A percentile compares a stretch with the other conserved stretches of the same genome.
Conservation (phyloP, 2,329 filamentous ascomycete genomes). For the Rutstroemia sp. region DNA sequence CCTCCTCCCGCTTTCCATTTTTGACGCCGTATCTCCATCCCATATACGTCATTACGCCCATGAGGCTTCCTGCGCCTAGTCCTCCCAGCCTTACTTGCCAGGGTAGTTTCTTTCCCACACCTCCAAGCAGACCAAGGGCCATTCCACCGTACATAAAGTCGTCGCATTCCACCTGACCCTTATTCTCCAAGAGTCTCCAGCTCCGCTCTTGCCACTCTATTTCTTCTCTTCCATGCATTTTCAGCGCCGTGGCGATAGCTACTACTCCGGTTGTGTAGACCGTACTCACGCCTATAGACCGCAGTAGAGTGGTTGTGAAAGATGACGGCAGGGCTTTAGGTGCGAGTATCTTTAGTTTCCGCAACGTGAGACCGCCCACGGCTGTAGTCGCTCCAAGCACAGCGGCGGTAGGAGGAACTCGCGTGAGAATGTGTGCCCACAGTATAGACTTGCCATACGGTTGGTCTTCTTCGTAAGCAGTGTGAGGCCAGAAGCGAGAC, state of each 20-base stretch:
- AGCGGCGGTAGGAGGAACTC: constrained; percentile 46
- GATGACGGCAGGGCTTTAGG: constrained; percentile 11
- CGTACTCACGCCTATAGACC: constrained; percentile 38
- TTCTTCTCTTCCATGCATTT: constrained; percentile 48
- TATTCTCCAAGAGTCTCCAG: constrained; percentile 53
- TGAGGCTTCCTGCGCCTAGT: constrained; percentile 40
- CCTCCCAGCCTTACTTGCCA: constrained; percentile 38
- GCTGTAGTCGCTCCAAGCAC: constrained; percentile 39
- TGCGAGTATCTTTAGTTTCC: constrained; percentile 11
- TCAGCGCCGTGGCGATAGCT: constrained; percentile 35
- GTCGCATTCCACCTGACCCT: constrained; percentile 48
- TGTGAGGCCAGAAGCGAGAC: constrained; percentile 45
- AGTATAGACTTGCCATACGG: constrained; percentile 47
- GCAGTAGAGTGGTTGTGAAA: constrained; percentile 35
- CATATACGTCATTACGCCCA: constrained; percentile 42
- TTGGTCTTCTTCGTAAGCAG: constrained; percentile 57
- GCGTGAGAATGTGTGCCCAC: constrained; percentile 49
- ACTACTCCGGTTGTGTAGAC: constrained; percentile 39
- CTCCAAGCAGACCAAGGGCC: constrained; percentile 29
- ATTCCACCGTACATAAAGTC: constrained; percentile 45
- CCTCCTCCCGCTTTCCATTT: constrained; percentile 29
- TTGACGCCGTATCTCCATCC: constrained; percentile 43
- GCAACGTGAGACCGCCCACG: constrained; percentile 27
- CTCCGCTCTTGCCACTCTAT: constrained; percentile 59
- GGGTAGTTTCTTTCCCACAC: constrained; percentile 22